Conservation (phyloP, 345 rosid genomes). For the Turritis glabra region DNA sequence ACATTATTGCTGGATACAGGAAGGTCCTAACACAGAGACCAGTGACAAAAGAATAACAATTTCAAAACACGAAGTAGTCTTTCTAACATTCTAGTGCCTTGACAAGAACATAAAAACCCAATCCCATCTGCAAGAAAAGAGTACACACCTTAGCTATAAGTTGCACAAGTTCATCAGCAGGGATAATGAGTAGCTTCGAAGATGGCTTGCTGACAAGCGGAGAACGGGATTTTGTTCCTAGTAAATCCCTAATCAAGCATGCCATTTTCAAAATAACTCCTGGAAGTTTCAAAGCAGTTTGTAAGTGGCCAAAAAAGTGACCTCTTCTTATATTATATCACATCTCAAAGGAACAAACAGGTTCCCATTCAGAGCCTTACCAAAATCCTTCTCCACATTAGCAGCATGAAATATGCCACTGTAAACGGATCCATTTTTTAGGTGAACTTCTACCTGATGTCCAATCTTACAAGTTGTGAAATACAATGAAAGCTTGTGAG, state of each 20-base stretch:
- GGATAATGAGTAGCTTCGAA: conserved; percentile 61
- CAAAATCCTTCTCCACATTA: conserved; percentile 69
- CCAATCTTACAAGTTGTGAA: conserved; percentile 72
- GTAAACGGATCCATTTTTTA: conserved; percentile 75
- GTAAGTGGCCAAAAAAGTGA: conserved; percentile 2
- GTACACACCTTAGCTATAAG: conserved; percentile 80
- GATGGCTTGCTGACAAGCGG: conserved; percentile 67
- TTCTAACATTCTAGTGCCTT: conserved; percentile 3
- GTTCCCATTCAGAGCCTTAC: conserved; percentile 44
- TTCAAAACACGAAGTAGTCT: conserved; percentile 20
- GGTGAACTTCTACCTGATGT: conserved; percentile 82
- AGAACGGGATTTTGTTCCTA: conserved; percentile 50
- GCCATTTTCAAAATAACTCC: conserved; percentile 92
- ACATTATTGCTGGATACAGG: conserved; percentile 62
- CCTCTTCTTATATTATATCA: conserved; percentile 2
- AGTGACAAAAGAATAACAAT: conserved; percentile 3
- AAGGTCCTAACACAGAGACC: conserved; percentile 58
- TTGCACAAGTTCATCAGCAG: conserved; percentile 84
- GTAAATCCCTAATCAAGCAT: conserved; percentile 61
- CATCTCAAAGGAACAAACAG: conserved; percentile 14
- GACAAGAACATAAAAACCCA: conserved; percentile 12
- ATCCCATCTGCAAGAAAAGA: conserved; percentile 2
- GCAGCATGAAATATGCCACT: conserved; percentile 79
- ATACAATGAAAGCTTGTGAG: conserved; percentile 61
- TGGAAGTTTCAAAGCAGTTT: conserved; percentile 40